Evolutionary conservation across 139 green algal species (phyloP), one percentile per base, ranked within the genome.

Genomic region (Zygnema cylindricum): DNA sequence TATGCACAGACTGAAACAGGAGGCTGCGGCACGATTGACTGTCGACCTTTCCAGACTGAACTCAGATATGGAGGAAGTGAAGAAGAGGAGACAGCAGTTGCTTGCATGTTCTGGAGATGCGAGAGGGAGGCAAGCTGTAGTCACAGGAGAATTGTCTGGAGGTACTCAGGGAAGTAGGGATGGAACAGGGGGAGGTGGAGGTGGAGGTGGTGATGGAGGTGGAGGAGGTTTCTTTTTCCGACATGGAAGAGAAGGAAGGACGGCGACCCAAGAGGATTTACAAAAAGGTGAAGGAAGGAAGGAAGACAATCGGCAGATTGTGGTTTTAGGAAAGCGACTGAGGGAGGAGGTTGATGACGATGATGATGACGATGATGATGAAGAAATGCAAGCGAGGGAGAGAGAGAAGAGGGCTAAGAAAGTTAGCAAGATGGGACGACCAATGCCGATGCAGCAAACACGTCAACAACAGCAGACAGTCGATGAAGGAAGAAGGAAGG

Each of bases 61-160:
- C 1, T 35, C 30, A 1, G 86, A 91, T 54, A 87, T 91, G 38
- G 35, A 84, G 1, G 86, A 91, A 69, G 86, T 91, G 35, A 32
- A 84, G 2, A 73, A 54, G 25, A 69, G 86, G 2, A 39, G 36
- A 33, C 11, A 41, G 23, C n/a, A 40, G 16, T 54, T 90, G 77
- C 81, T 32, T 43, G 69, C 63, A 77, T 22, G 71, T 2, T 3
- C 69, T 7, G 84, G 76, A 40, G 2, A 2, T 43, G 41, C 2
- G 33, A 11, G 81, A 36, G 49, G 49, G 16, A 7, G 16, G 7
- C 7, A 25, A 25, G 7, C 16, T 25, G 49, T 16, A 25, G 7
- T 63, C 7, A 63, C 49, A 63, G 81, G 43, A 79, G 40, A 36
- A 77, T 2, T 41, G 33, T 35, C 54, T 36, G 81, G 38, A 33